Evolutionary conservation across 75 land plant genomes (phyloP).

Genomic region (Selaginella tamariscina): DNA sequence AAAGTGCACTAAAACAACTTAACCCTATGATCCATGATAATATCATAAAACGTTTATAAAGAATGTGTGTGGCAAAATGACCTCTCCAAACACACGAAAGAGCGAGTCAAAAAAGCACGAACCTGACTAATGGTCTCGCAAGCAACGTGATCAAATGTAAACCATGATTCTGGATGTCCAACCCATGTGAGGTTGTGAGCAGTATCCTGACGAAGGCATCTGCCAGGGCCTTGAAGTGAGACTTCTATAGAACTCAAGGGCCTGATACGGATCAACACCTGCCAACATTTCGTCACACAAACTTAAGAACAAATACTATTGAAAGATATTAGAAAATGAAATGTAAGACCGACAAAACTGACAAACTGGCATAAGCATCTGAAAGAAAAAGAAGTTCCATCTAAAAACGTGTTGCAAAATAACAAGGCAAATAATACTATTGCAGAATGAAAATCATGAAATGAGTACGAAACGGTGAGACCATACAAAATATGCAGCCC

Average conservation of each 20-base stretch:
- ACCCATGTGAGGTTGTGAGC: constrained; percentile 62
- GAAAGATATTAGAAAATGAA: not conserved
- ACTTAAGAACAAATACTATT: not conserved
- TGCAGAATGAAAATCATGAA: not conserved
- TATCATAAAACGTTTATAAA: not conserved
- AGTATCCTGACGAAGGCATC: constrained; percentile 87
- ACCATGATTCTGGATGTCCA: constrained; percentile 81
- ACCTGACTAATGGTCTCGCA: constrained; percentile 86
- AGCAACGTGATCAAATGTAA: constrained; percentile 93
- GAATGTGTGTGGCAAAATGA: not conserved
- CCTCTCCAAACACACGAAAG: not conserved
- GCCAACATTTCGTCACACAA: constrained; percentile 9
- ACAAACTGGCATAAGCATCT: not conserved
- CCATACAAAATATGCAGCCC: not conserved
- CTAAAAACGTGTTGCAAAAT: too few species aligned
- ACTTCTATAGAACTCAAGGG: constrained; percentile 55
- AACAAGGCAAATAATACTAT: too few species aligned
- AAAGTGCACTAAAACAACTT: too few species aligned
- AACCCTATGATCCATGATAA: too few species aligned
- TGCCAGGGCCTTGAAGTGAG: constrained; percentile 41
- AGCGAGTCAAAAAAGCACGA: not conserved
- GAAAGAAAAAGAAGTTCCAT: not conserved
- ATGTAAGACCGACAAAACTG: not conserved
- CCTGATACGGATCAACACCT: constrained; percentile 83
- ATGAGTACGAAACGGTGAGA: not conserved